These are phyloP conservation scores for Trichoderma sp. DNA, from an alignment of 2,329 filamentous ascomycete genomes.

Conservation along the genomic window DNA sequence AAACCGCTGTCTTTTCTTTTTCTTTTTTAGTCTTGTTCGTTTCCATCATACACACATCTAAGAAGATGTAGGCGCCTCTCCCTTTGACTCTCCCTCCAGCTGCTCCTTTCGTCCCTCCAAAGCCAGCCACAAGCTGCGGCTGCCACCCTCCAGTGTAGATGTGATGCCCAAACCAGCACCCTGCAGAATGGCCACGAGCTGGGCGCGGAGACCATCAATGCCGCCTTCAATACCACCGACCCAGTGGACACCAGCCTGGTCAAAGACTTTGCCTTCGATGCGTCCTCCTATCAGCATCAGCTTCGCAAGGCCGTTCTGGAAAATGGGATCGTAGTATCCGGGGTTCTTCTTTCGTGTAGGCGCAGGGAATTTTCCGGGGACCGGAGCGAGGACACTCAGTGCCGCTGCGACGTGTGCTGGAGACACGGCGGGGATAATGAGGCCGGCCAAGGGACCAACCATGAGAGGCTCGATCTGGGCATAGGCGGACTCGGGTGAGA, in stretches of 20 bases:
- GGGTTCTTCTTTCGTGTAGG: constrained; percentile 76
- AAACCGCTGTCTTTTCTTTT: background rate
- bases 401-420: constrained; percentile 82
- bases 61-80: constrained; percentile 6
- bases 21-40: background rate
- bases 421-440: constrained; percentile 80
- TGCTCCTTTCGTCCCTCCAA: constrained; percentile 79
- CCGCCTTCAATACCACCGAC: constrained; percentile 78
- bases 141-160: constrained; percentile 73
- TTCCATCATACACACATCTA: constrained; percentile 12
- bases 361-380: constrained; percentile 70
- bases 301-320: constrained; percentile 84
- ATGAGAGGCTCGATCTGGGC: constrained; percentile 72
- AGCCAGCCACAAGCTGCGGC: constrained; percentile 82
- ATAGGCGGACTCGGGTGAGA: constrained; percentile 46
- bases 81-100: constrained; percentile 56
- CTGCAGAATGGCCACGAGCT: constrained; percentile 80
- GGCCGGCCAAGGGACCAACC: constrained; percentile 75
- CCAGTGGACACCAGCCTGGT: constrained; percentile 66
- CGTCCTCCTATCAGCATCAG: constrained; percentile 83
- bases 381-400: constrained; percentile 74
- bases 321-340: constrained; percentile 74
- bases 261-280: constrained; percentile 83
- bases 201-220: constrained; percentile 74
- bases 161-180: constrained; percentile 77